Evolutionary conservation across 345 rosid species (phyloP).

Genomic region (Brassica nigra): DNA sequence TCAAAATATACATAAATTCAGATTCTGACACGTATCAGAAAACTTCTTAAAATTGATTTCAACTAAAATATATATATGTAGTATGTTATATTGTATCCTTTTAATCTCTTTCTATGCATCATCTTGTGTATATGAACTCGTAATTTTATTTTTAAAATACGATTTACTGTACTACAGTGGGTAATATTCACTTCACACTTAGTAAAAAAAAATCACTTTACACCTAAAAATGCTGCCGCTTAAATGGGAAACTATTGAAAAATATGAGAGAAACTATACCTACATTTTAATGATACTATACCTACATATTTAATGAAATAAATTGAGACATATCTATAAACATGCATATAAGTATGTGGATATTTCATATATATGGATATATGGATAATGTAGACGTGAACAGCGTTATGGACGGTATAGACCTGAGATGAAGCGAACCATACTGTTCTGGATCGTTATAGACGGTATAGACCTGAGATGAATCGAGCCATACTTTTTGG

Average conservation of each 20-base stretch:
- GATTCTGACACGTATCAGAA: too few species aligned
- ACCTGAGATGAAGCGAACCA: constrained; percentile 20
- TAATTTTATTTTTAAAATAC: not conserved
- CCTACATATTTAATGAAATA: not conserved
- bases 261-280: not conserved
- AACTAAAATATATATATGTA: too few species aligned
- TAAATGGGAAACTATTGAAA: not conserved
- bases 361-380: not conserved
- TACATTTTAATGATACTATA: not conserved
- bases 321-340: not conserved
- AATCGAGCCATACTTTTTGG: constrained; percentile 14
- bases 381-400: constrained; percentile 23
- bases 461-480: not conserved
- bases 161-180: not conserved
- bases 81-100: not conserved
- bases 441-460: not conserved
- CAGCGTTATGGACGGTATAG: constrained; percentile 24
- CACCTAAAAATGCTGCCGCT: not conserved
- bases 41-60: too few species aligned
- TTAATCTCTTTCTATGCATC: not conserved
- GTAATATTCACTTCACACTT: not conserved
- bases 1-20: too few species aligned
- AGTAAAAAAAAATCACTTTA: not conserved
- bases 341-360: not conserved
- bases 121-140: not conserved